Base-by-base conservation (phyloP, 345 rosid species). In the Raphanus sativus region DNA sequence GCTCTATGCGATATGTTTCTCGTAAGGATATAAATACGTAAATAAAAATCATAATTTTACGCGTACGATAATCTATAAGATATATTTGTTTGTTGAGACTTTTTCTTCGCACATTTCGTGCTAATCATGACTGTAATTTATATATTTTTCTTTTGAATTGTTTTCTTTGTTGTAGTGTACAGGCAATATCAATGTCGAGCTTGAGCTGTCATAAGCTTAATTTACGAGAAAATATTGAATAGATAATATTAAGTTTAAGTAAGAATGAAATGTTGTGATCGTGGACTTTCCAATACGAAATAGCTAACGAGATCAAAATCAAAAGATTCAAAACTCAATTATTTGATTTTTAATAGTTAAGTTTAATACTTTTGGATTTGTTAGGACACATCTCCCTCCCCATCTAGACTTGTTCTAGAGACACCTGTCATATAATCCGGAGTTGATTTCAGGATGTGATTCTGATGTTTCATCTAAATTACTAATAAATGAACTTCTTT, bases 31-130 rank as follows among this genome's bases (percentile, higher is more conserved):
- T 13, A 12, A 30, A 76, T 29, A 55, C 65, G 65, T 38, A 9
- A 38, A 38, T 38, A 38, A 38, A 38, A 38, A 38, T 9, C 45
- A 38, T 26, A 21, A 29, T 64, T 50, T 70, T 16, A 65, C 11
- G 34, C 65, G 17, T 64, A 38, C 7, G 6, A 36, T 10, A 74
- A 38, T 48, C 7, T 61, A 32, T 4, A n/a, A 33, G 2, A 52
- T 76, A 10, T 9, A 32, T 25, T 10, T 24, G 11, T 8, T 54
- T 64, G 16, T 36, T 8, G n/a, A 50, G 63, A 50, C 56, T 62
- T 69, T 28, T 62, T 62, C 65, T 69, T 69, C 42, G 9, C 42
- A n/a, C 21, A 32, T 40, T 58, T 70, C 81, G 76, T 71, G 81
- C 67, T 9, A 30, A 21, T 77, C 33, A 77, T 64, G 59, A 33